Conservation (phyloP, 768 basidiomycete genomes). For the Tulasnella sp. region DNA sequence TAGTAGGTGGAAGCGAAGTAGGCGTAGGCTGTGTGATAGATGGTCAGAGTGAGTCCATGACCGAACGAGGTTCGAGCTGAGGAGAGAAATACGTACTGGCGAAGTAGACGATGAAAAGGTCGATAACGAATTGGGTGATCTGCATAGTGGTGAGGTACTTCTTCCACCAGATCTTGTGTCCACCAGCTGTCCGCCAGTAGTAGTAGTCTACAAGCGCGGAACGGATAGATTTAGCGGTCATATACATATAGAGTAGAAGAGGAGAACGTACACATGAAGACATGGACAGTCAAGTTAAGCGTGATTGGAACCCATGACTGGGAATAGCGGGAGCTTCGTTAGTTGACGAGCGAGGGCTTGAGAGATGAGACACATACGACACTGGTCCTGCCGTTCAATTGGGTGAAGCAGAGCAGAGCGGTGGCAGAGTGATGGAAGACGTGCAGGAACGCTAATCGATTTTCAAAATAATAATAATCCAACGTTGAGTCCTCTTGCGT, state of each 20-base stretch:
- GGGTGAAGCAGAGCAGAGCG: conserved; percentile 85
- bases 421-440: conserved; percentile 99
- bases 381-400: conserved; percentile 88
- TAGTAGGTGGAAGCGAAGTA: conserved; percentile 60
- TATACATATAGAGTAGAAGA: not conserved
- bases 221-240: not conserved
- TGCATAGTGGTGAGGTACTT: conserved; percentile 95
- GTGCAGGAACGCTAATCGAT: conserved; percentile 83
- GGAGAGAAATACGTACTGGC: conserved; percentile 56
- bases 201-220: conserved; percentile 66
- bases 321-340: not conserved
- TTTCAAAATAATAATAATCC: not conserved
- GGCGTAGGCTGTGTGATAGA: conserved; percentile 44
- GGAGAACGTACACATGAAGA: conserved; percentile 79
- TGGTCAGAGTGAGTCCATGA: too few relatives aligned
- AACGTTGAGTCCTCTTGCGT: not conserved
- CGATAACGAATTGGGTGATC: conserved; percentile 91
- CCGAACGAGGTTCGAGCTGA: conserved; percentile 17
- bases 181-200: conserved; percentile 96
- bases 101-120: conserved; percentile 84
- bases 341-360: not conserved
- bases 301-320: conserved; percentile 95
- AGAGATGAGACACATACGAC: conserved; percentile 48
- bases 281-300: conserved; percentile 87
- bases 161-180: conserved; percentile 99